Base-by-base conservation (phyloP, 306 rosid genomes). In the Begonia fuchsioides region DNA sequence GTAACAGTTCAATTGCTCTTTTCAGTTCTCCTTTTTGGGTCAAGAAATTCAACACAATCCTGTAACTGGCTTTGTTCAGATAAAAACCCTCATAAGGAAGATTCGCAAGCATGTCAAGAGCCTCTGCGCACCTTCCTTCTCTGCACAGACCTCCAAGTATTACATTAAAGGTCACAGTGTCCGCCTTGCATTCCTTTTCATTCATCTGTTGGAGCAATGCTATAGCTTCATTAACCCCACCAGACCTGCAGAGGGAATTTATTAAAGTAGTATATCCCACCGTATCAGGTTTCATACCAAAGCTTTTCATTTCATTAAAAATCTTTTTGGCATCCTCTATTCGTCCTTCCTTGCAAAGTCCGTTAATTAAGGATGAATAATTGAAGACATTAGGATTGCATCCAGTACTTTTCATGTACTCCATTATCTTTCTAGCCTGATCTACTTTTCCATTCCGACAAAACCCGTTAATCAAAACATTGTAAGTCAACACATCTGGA, bases 401-500 rank as follows among this genome's bases (percentile, higher is more conserved):
- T 41, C 96, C 93, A 49, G 81, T 76, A 66, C 50, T 74, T 75
- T 65, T 83, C 96, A 88, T 88, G 47, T 78, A 88, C 16, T 64
- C 80, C 51, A 83, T 49, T 35, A 88, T 59, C 58, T 64, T 78
- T 56, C 75, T 69, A 5, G 97, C 97, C 18, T 63, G 77, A 45
- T 76, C 77, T 5, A 73, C 71, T 51, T 84, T 70, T 13, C 90
- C 84, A 57, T 32, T 75, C 16, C 59, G 68, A 57, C 82, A 88
- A 56, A 88, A 81, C 9, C 97, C 97, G 17, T 72, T 67, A 56
- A 84, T 81, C 78, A 81, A 54, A 60, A 68, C 62, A 62, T 81
- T 84, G 81, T 78, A 88, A 16, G 84, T 74, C 32, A 84, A 60
- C 16, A 69, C 83, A 58, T 88, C 93, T 3, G 97, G 97, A 19